Evolutionary conservation across 768 basidiomycete species (phyloP), one percentile per base, ranked within the genome.

Genomic region (Scleroderma citrinum): DNA sequence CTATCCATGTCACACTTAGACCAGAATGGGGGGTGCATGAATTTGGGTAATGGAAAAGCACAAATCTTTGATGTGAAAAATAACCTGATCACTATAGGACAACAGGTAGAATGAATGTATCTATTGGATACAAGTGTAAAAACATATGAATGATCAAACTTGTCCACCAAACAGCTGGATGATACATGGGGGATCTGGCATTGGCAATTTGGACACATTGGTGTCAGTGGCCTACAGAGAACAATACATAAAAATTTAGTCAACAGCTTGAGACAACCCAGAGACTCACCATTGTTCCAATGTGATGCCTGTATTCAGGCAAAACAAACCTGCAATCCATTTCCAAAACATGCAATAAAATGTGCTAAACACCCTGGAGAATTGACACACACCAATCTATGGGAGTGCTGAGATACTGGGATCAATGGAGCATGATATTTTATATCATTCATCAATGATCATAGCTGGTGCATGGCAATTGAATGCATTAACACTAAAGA

Each of bases 401-500:
- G 54, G 56, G 61, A 10, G 30, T 57, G n/a, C 1, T 47, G 54
- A 1, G 44, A 55, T 2, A 43, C 32, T 10, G 62, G 53, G 0
- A 40, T 42, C 0, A 59, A 61, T 10, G 63, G 61, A 0, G 49
- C 47, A 0, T 7, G 20, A 1, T 69, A 70, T 42, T 53, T 64
- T 48, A 60, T 69, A 50, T 12, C 56, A 1, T 48, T 62, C 1
- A 55, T 51, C 0, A 60, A 69, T 46, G 58, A 62, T 12, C 20
- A 24, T 7, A 44, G 29, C 30, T 2, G 21, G 3, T 20, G 31
- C 7, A 8, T 29, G 8, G 50, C 47, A 0, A 54, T 46, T 1
- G 49, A 53, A 7, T 69, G 60, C 44, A 42, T 69, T 0, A 38
- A 41, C 0, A 38, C 56, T 11, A 69, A 70, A 30, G 45, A 46